A percentile compares a stretch with the other conserved stretches of the same genome.
phyloP scores from a whole-genome alignment of 176 grass and related monocot species.

The Carex kokanica region DNA sequence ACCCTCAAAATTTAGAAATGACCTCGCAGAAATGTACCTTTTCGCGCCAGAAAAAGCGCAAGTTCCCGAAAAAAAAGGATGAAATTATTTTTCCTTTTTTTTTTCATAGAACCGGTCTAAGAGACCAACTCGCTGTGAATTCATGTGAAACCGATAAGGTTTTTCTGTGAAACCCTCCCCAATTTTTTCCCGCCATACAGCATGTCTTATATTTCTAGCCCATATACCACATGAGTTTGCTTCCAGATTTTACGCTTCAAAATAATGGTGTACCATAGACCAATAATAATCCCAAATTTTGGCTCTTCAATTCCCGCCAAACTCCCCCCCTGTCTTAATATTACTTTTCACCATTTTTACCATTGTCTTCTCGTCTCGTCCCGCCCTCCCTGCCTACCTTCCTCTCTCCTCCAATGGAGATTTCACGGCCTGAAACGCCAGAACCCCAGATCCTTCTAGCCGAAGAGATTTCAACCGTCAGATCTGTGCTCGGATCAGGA shows the following conservation, averaged over 20 bases:
- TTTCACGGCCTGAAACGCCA: conserved; percentile 10
- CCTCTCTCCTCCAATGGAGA: conserved; percentile 17
- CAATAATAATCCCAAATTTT: background rate
- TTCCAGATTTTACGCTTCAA: background rate
- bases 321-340: background rate
- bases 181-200: background rate
- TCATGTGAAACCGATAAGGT: too few species aligned
- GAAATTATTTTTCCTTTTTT: background rate
- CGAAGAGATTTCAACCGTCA: conserved; percentile 49
- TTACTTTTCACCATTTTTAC: background rate
- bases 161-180: background rate
- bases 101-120: background rate
- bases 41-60: conserved; percentile 4
- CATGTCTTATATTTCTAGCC: background rate
- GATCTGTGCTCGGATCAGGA: conserved; percentile 41
- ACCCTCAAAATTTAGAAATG: background rate
- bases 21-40: background rate
- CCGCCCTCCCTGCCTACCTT: background rate
- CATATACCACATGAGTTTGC: background rate
- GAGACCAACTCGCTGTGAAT: background rate
- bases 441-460: conserved; percentile 44
- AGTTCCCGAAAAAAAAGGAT: background rate
- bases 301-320: conserved; percentile 22
- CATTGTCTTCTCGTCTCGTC: background rate
- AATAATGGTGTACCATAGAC: background rate